Evolutionary conservation across 2,329 filamentous ascomycete species (phyloP).

Genomic region (Arachnopeziza araneosa): DNA sequence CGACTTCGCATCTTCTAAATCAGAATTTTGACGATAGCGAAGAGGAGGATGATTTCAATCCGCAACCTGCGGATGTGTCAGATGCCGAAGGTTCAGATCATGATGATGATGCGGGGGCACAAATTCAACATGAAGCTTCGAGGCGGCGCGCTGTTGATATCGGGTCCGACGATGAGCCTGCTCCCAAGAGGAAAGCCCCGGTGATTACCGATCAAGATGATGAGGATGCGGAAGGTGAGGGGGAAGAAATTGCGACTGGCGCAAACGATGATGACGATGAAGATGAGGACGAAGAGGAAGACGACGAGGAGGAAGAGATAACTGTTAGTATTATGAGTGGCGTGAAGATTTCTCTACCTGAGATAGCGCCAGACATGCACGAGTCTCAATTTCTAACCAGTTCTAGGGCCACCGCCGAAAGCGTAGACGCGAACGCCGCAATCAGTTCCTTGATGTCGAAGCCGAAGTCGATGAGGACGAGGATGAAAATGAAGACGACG

Average conservation of each 20-base stretch:
- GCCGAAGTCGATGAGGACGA: constrained; percentile 95
- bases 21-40: constrained; percentile 50
- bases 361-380: background rate
- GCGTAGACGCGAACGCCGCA: constrained; percentile 66
- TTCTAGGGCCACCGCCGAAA: constrained; percentile 67
- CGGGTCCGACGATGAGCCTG: constrained; percentile 41
- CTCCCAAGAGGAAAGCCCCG: constrained; percentile 26
- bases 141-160: constrained; percentile 36
- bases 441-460: constrained; percentile 94
- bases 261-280: constrained; percentile 35
- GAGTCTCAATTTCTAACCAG: background rate
- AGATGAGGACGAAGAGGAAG: constrained; percentile 39
- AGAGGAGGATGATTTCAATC: constrained; percentile 86
- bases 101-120: constrained; percentile 21
- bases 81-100: constrained; percentile 55
- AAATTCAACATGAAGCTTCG: constrained; percentile 24
- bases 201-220: constrained; percentile 33
- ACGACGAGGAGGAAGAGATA: constrained; percentile 49
- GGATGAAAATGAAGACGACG: constrained; percentile 80
- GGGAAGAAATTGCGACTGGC: constrained; percentile 26
- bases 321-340: constrained; percentile 52
- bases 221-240: constrained; percentile 40
- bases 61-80: constrained; percentile 65
- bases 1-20: constrained; percentile 23
- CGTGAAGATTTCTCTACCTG: constrained; percentile 49